Evolutionary conservation across 306 rosid species (phyloP).

Genomic region (cucumber (Cucumis sativus)): Cucumber_9930_V3 NC_026661.2:10246001-10246500

Average conservation of each 20-base stretch:
- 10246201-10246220: conserved; percentile 64
- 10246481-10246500: conserved; percentile 52
- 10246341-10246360: conserved; percentile 34
- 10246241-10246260: conserved; percentile 83
- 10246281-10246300: conserved; percentile 74
- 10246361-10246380: conserved; percentile 47
- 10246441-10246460: background rate
- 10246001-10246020: too few relatives aligned
- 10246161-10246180: background rate
- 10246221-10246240: conserved; percentile 60
- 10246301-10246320: conserved; percentile 54
- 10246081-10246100: background rate
- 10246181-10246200: conserved; percentile 65
- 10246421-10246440: background rate
- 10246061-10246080: too few relatives aligned
- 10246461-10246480: conserved; percentile 18
- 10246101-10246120: too few relatives aligned
- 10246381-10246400: background rate
- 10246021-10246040: too few relatives aligned
- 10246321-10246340: conserved; percentile 68
- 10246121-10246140: background rate
- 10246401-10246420: conserved; percentile 29
- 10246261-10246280: conserved; percentile 49
- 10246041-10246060: too few relatives aligned
- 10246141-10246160: background rate